These are phyloP conservation scores for Glonium stellatum DNA, from an alignment of 495 filamentous ascomycete species.

Conservation along the genomic window DNA sequence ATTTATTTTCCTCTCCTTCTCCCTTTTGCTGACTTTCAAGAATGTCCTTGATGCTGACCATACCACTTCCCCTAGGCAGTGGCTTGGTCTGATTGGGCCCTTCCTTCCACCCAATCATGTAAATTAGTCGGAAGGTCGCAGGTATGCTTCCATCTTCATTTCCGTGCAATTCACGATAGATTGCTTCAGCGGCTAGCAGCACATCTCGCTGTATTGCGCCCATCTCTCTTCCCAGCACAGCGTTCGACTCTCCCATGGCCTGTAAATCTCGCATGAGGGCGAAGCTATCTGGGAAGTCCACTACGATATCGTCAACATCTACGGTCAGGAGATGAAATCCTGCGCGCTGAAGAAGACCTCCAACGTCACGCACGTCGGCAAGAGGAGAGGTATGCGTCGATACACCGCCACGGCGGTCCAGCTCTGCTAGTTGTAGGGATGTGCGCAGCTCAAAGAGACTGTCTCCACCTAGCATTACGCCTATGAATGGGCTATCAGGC, in stretches of 20 bases:
- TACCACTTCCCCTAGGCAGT: conserved; percentile 70
- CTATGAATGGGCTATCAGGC: conserved; percentile 87
- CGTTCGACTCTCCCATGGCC: conserved; percentile 89
- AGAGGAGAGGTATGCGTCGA: conserved; percentile 80
- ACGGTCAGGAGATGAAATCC: conserved; percentile 96
- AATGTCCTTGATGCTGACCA: conserved; percentile 76
- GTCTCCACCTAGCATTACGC: conserved; percentile 93
- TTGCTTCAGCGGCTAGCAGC: conserved; percentile 76
- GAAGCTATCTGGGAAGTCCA: conserved; percentile 91
- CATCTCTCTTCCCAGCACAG: conserved; percentile 70
- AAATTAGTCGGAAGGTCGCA: conserved; percentile 87
- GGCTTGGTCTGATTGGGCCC: conserved; percentile 70
- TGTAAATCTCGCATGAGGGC: conserved; percentile 89
- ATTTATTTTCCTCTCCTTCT: conserved; percentile 4
- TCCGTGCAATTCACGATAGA: conserved; percentile 81
- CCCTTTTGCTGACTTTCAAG: conserved; percentile 46
- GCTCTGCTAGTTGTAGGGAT: conserved; percentile 85
- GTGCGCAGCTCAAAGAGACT: conserved; percentile 90
- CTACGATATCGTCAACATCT: conserved; percentile 93
- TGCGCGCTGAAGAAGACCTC: conserved; percentile 74
- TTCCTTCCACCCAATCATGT: conserved; percentile 98
- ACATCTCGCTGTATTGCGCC: conserved; percentile 74
- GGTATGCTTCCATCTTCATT: conserved; percentile 65
- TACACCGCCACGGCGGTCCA: conserved; percentile 81
- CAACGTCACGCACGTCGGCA: conserved; percentile 87